Conservation (phyloP, 2,329 filamentous ascomycete genomes). For the Periconia macrospinosa region DNA sequence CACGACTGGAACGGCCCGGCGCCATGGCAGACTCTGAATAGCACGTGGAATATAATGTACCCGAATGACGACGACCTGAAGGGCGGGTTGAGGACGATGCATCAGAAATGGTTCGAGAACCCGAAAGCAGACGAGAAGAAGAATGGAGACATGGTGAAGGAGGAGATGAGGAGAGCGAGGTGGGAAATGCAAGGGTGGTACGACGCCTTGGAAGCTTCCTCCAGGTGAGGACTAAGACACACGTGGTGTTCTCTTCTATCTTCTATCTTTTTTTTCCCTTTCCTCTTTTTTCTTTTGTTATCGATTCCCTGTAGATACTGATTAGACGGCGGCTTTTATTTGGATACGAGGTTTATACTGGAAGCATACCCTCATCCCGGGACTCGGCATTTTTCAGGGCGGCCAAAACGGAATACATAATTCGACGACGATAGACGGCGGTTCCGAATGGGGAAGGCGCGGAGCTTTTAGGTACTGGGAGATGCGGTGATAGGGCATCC, state of each 20-base stretch:
- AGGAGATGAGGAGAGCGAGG: background rate
- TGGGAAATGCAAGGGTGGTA: slow-evolving; percentile 8
- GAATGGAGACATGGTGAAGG: background rate
- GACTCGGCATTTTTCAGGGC: background rate
- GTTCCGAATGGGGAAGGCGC: background rate
- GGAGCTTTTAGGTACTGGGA: background rate
- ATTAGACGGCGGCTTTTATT: background rate
- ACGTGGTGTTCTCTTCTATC: background rate
- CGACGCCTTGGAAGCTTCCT: background rate
- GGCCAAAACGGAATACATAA: background rate
- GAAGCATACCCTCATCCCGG: background rate
- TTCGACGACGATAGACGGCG: background rate
- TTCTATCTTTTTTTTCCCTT: too few species aligned
- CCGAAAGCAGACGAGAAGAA: background rate
- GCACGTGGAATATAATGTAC: slow-evolving; percentile 42
- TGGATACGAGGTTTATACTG: background rate
- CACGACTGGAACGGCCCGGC: slow-evolving; percentile 45
- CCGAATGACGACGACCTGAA: slow-evolving; percentile 35
- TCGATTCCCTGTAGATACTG: background rate
- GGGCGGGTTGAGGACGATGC: slow-evolving; percentile 35
- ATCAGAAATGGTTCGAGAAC: slow-evolving; percentile 41
- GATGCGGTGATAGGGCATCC: background rate
- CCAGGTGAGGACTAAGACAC: background rate
- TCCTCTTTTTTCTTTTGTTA: too few species aligned
- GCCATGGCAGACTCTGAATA: slow-evolving; percentile 43